Evolutionary conservation across 371 early-diverging fungal genomes (phyloP), one percentile per base, ranked within the genome.

Genomic region (Zancudomyces culisetae): DNA sequence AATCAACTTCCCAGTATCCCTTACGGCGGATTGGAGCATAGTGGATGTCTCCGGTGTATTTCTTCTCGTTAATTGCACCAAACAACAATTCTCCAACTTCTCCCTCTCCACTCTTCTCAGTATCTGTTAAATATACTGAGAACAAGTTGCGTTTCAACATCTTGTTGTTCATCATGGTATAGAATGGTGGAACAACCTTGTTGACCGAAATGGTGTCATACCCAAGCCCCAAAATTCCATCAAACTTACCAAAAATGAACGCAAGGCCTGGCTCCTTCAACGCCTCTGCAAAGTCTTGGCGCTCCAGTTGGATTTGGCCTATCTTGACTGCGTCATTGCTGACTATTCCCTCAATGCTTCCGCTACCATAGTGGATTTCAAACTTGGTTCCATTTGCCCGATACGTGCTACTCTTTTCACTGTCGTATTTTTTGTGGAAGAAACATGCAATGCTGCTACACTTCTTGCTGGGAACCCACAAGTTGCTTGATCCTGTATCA

Each of bases 381-480:
- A 94, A 90, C 48, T 79, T 74, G 24, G 94, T 94, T 29, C 93
- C 95, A 57, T 94, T 93, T 26, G 73, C 70, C 49, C 67, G 70
- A 69, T 71, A 88, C 0, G 86, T 76, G 2, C 58, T 60, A 13
- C 86, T 85, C 60, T 78, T 61, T 52, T 55, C 55, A 42, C 86
- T 76, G 59, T 90, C 83, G 68, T 77, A 97, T 13, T 85, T 79
- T 29, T 71, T 56, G 63, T 94, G 95, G 59, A 93, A 69, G 78
- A 79, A 88, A 62, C 97, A 97, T 6, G 95, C 89, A 59, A 95
- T 87, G 1, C 89, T 87, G 29, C 64, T 70, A 72, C 96, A 95
- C 52, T 80, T 81, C 1, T 82, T 86, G n/a, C 90, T 90, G 4
- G 95, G 96, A 22, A 97, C 92, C 95, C 95, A 92, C 27, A 92